These are phyloP conservation scores for Aegilops bicornis DNA, from an alignment of 176 grass and related monocot genomes.

Conservation along the genomic window DNA sequence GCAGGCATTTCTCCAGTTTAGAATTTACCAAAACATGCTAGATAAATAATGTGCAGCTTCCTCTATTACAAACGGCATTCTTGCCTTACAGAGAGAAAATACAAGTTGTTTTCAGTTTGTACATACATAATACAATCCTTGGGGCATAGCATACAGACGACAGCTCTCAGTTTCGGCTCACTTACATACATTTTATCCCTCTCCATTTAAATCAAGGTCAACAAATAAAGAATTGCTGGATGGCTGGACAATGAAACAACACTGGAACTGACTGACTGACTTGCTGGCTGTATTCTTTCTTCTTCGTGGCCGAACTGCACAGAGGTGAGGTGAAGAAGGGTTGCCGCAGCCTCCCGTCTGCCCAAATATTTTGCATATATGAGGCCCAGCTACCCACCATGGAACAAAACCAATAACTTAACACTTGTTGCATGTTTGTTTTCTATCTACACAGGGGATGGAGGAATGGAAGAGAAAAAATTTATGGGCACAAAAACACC, in stretches of 20 bases:
- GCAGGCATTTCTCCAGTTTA: not conserved
- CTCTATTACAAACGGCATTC: slow-evolving; percentile 25
- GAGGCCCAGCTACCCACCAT: slow-evolving; percentile 42
- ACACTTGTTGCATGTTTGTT: slow-evolving; percentile 23
- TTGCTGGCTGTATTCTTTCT: not conserved
- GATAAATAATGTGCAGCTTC: slow-evolving; percentile 34
- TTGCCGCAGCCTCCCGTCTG: slow-evolving; percentile 41
- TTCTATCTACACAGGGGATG: slow-evolving; percentile 33
- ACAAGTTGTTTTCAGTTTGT: not conserved
- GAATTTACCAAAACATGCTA: slow-evolving; percentile 7
- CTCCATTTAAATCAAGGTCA: slow-evolving; percentile 26
- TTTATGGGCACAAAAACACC: slow-evolving; percentile 43
- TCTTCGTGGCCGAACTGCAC: slow-evolving; percentile 50
- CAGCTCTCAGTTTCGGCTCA: slow-evolving; percentile 34
- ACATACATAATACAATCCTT: not conserved
- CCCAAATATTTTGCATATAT: slow-evolving; percentile 48
- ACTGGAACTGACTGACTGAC: too few species aligned
- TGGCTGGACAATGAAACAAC: not conserved
- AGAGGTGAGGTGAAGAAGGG: slow-evolving; percentile 8
- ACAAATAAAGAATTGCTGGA: slow-evolving; percentile 52
- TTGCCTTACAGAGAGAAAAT: not conserved
- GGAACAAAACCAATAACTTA: slow-evolving; percentile 42
- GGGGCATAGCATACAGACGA: not conserved
- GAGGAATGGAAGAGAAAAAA: slow-evolving; percentile 13
- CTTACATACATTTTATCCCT: not conserved